A percentile compares a stretch with the other conserved stretches of the same genome.
phyloP scores from a whole-genome alignment of 2,329 filamentous ascomycete species.

The Colletotrichum musicola region DNA sequence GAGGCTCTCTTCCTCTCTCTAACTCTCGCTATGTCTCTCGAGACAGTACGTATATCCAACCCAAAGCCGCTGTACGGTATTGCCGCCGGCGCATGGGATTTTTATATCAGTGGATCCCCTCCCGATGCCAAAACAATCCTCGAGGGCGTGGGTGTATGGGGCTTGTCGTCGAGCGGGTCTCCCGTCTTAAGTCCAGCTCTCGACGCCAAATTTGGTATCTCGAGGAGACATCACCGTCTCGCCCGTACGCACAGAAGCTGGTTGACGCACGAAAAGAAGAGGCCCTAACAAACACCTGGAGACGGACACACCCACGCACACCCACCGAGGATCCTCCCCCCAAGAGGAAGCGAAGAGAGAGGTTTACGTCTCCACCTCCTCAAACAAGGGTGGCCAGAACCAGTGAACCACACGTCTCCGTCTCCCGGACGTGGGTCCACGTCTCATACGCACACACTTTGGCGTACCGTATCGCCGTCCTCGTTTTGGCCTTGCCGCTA shows the following conservation, averaged over 20 bases:
- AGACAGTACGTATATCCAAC: too few relatives aligned
- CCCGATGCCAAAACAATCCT: neutral
- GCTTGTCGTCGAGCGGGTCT: constrained; percentile 12
- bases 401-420: constrained; percentile 12
- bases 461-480: constrained; percentile 1
- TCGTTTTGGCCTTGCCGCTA: neutral
- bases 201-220: constrained; percentile 21
- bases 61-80: constrained; percentile 17
- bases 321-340: too few relatives aligned
- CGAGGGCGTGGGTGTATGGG: constrained; percentile 7
- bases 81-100: constrained; percentile 6
- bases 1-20: too few relatives aligned
- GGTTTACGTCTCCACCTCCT: constrained; percentile 13
- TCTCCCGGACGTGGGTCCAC: constrained; percentile 20
- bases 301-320: too few relatives aligned
- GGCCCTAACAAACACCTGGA: neutral
- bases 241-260: constrained; percentile 32
- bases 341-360: constrained; percentile 11
- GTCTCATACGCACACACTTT: constrained; percentile 36
- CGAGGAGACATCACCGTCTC: constrained; percentile 9
- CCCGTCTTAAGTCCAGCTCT: constrained; percentile 28
- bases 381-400: constrained; percentile 31
- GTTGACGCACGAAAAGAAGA: constrained; percentile 15
- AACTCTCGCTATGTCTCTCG: too few relatives aligned
- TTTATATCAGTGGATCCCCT: constrained; percentile 23